Evolutionary conservation across 257 asterid species (phyloP).

Genomic region (Capsicum chinense): DNA sequence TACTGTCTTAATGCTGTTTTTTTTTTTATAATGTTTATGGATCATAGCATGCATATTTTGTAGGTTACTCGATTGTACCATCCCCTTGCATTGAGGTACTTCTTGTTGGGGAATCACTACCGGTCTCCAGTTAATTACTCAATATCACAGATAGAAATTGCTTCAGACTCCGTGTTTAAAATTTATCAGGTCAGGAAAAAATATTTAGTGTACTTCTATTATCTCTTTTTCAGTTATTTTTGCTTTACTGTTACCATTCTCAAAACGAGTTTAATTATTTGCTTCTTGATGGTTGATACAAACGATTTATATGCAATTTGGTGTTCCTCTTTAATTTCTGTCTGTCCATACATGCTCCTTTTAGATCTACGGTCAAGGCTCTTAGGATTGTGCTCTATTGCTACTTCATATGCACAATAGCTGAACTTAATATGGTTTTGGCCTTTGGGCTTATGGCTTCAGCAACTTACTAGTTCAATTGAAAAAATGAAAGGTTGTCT

Average conservation of each 20-base stretch:
- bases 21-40: background rate
- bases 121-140: constrained; percentile 89
- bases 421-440: background rate
- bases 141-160: constrained; percentile 65
- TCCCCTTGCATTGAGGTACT: constrained; percentile 86
- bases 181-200: constrained; percentile 63
- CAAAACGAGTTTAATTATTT: background rate
- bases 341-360: background rate
- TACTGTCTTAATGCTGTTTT: background rate
- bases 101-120: constrained; percentile 79
- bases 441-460: constrained; percentile 18
- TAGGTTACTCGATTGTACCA: constrained; percentile 81
- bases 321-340: constrained; percentile 2
- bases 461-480: constrained; percentile 15
- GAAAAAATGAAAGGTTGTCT: background rate
- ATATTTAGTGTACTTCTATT: background rate
- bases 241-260: background rate
- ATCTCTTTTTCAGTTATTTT: background rate
- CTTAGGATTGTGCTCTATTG: constrained; percentile 9
- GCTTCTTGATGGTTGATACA: background rate
- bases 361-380: background rate
- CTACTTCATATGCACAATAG: background rate
- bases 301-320: background rate
- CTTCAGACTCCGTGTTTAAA: constrained; percentile 80
- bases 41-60: constrained; percentile 26